phyloP scores from a whole-genome alignment of 495 filamentous ascomycete genomes.

The Entonaema liquescens region DNA sequence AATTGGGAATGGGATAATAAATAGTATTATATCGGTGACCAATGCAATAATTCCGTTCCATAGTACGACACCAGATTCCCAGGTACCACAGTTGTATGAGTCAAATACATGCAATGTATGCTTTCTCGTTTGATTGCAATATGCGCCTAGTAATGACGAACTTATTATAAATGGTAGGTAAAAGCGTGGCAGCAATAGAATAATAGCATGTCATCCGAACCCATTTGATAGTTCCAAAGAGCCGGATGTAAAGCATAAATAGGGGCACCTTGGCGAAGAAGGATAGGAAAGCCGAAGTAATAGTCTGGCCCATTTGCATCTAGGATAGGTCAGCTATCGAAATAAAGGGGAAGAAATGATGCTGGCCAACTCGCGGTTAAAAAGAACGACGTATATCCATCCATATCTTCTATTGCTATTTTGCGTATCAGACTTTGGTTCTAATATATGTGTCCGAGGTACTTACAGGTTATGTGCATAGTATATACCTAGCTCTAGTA shows the following conservation, averaged over 20 bases:
- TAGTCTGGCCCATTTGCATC: not conserved
- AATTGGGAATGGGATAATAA: not conserved
- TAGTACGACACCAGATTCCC: not conserved
- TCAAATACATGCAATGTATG: no score
- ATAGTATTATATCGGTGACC: not conserved
- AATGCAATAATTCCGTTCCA: not conserved
- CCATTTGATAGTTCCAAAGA: not conserved
- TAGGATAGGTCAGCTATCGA: not conserved
- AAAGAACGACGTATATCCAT: not conserved
- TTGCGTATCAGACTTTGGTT: not conserved
- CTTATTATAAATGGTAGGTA: not conserved
- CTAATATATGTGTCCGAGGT: no score
- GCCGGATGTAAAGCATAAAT: not conserved
- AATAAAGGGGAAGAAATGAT: not conserved
- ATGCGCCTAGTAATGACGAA: not conserved
- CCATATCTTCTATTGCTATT: not conserved
- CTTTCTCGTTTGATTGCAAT: not conserved
- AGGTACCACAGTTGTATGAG: not conserved
- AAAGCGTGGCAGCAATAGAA: not conserved
- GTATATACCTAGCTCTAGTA: not conserved
- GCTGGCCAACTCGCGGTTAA: not conserved
- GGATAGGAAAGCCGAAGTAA: not conserved
- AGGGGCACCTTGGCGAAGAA: not conserved
- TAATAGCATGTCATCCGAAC: not conserved
- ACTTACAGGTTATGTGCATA: not conserved